Conservation (phyloP, 2,329 filamentous ascomycete genomes). For the Conoideocrella luteorostrata region DNA sequence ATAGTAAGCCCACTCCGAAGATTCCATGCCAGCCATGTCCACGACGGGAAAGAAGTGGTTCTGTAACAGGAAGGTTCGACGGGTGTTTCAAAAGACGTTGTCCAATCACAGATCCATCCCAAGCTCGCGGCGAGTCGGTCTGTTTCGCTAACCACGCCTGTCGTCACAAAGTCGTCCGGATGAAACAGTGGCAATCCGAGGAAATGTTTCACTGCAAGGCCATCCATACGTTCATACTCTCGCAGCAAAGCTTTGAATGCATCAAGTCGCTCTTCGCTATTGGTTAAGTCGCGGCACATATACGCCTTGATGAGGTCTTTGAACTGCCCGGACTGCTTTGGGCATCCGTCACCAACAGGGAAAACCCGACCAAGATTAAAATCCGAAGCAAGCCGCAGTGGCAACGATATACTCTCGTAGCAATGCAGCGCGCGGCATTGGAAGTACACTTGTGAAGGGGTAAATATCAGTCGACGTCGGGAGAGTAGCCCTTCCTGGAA, state of each 20-base stretch:
- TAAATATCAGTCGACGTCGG: slow-evolving; percentile 29
- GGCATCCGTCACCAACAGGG: slow-evolving; percentile 13
- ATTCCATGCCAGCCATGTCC: slow-evolving; percentile 33
- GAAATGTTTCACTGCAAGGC: slow-evolving; percentile 21
- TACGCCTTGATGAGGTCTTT: slow-evolving; percentile 24
- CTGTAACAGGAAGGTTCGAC: slow-evolving; percentile 19
- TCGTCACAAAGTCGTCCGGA: slow-evolving; percentile 22
- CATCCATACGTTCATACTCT: slow-evolving; percentile 21
- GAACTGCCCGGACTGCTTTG: slow-evolving; percentile 18
- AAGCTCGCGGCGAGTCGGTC: slow-evolving; percentile 28
- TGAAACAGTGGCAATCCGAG: slow-evolving; percentile 31
- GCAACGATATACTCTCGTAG: slow-evolving; percentile 28
- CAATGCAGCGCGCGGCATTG: slow-evolving; percentile 31
- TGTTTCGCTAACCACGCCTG: slow-evolving; percentile 22
- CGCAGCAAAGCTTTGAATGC: slow-evolving; percentile 26
- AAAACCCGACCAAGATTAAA: slow-evolving; percentile 28
- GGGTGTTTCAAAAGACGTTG: slow-evolving; percentile 13
- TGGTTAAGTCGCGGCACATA: slow-evolving; percentile 21
- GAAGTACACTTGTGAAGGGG: slow-evolving; percentile 31
- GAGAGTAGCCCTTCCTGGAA: slow-evolving; percentile 31
- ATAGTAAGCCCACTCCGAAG: slow-evolving; percentile 15
- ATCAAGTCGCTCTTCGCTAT: slow-evolving; percentile 24
- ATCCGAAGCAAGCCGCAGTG: slow-evolving; percentile 23
- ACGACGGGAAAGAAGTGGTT: slow-evolving; percentile 24
- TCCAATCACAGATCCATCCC: slow-evolving; percentile 26